Conservation (phyloP, 768 basidiomycete species). For the Hemileccinum rubropunctum region DNA sequence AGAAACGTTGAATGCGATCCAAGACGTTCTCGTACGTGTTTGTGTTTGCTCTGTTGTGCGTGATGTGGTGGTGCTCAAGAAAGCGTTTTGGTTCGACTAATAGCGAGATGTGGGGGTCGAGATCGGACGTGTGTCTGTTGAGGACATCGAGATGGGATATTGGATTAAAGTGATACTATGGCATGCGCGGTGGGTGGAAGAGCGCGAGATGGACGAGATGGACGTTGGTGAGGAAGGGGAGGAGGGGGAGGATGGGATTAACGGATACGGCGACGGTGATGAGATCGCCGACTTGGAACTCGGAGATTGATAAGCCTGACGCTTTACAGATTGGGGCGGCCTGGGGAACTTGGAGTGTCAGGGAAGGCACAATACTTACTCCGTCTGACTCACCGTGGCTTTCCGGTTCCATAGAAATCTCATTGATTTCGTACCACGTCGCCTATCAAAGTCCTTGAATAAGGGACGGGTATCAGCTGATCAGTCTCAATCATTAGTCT, state of each 20-base stretch:
- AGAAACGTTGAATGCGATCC: background rate
- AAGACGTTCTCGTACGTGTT: conserved; percentile 11
- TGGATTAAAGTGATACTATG: conserved; percentile 9
- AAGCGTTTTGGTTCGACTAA: background rate
- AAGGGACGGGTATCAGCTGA: no score
- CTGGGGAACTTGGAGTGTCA: no score
- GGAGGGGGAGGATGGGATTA: no score
- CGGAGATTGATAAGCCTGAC: no score
- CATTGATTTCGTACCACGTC: no score
- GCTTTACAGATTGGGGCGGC: no score
- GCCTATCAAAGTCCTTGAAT: no score
- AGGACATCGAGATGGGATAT: conserved; percentile 20
- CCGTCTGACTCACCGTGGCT: no score
- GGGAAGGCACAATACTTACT: no score
- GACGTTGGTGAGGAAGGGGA: background rate
- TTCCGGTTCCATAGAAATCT: no score
- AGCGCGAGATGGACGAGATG: background rate
- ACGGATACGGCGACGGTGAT: background rate
- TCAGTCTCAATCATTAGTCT: no score
- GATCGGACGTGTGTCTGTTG: background rate
- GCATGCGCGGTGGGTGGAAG: background rate
- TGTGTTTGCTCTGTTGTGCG: background rate
- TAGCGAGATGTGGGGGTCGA: conserved; percentile 7
- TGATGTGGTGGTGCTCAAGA: background rate
- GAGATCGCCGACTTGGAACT: background rate